Base-by-base conservation (phyloP, 345 rosid genomes). In the Rhizophora apiculata region DNA sequence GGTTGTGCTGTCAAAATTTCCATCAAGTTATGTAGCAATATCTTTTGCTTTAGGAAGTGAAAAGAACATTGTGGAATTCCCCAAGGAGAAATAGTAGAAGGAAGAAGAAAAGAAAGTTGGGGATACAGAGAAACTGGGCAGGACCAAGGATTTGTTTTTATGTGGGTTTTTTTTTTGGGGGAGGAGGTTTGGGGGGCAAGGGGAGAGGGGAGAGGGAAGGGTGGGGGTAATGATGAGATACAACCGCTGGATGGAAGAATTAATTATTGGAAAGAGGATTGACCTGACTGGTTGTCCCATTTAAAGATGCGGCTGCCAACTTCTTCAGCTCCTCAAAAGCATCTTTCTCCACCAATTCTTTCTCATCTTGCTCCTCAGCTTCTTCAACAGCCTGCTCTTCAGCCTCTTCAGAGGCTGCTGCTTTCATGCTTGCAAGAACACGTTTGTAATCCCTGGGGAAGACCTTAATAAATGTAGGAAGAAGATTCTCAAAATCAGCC, bases 371-470 rank as follows among this genome's bases (percentile, higher is more conserved):
- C 63, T 84, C 86, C 37, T 79, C 90, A 55, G 73, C 83, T 54
- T 90, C 92, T 76, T 86, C 79, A 62, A 76, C 68, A 77, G 80
- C 79, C 4, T 0, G 63, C 27, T 81, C 83, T 19, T 69, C 56
- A 20, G 85, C 79, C 62, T 76, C 64, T 66, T 80, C 78, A 59
- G 85, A 62, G 59, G 86, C 82, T 64, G 80, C 84, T 70, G 78
- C 85, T 26, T 86, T 96, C 93, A 83, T 84, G 76, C 74, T 84
- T 58, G 93, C 88, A 74, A 96, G 94, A 64, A 96, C 74, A 58
- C 93, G 95, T 72, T 96, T 96, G 88, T 90, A 96, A 78, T 96
- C 98, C 79, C 98, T 82, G 4, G 99, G 99, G 87, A 90, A 86
- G 69, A 96, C 98, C 78, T 96, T 96, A 51, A 96, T 67, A 72